Percentiles rank a stretch among this genome's conserved stretches.
These are phyloP conservation scores for Claviceps capensis DNA, from an alignment of 2,329 filamentous ascomycete species.

Conservation along the genomic window DNA sequence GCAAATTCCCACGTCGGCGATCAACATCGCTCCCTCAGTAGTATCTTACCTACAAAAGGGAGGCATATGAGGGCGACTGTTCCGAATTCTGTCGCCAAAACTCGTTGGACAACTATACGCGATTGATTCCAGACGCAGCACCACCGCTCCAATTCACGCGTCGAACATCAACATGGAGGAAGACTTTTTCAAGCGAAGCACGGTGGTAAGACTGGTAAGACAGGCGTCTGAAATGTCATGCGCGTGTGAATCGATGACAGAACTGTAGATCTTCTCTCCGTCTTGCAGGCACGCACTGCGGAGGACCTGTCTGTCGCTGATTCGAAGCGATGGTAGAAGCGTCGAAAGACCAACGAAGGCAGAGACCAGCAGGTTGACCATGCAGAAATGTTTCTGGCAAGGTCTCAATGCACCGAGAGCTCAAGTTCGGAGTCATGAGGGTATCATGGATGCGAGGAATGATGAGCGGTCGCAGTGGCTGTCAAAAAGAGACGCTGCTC, in stretches of 20 bases:
- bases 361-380: not conserved
- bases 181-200: not conserved
- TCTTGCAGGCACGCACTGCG: not conserved
- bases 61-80: not conserved
- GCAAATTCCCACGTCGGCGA: not conserved
- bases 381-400: not conserved
- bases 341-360: not conserved
- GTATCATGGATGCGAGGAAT: no score
- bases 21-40: not conserved
- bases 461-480: no score
- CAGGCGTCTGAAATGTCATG: not conserved
- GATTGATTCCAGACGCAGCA: not conserved
- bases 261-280: no score
- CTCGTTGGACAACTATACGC: not conserved
- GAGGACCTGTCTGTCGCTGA: not conserved
- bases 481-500: no score
- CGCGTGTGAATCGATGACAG: no score
- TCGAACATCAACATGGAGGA: not conserved
- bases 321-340: not conserved
- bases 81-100: not conserved
- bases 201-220: not conserved
- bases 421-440: no score
- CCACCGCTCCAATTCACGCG: not conserved
- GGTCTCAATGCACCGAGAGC: not conserved
- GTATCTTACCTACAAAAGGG: not conserved